phyloP scores from a whole-genome alignment of 108 stramenopile species.

The Halocafeteria seosinensis region DNA sequence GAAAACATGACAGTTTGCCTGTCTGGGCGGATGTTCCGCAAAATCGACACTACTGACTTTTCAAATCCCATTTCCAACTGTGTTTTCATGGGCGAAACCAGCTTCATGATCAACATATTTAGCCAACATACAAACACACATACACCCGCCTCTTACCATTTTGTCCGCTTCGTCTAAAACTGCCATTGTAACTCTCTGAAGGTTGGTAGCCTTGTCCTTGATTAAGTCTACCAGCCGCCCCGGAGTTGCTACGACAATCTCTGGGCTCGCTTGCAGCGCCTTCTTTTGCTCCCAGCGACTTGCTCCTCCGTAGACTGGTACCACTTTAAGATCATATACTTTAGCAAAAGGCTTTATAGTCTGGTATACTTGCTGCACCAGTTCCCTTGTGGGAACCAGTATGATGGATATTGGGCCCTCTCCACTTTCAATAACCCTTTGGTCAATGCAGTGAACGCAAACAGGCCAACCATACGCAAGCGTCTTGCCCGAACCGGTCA shows the following conservation, averaged over 20 bases:
- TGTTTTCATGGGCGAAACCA: not conserved
- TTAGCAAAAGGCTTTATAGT: constrained; percentile 68
- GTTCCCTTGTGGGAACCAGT: constrained; percentile 76
- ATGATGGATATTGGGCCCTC: constrained; percentile 64
- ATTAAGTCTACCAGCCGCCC: constrained; percentile 85
- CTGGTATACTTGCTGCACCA: constrained; percentile 71
- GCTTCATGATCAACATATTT: not conserved
- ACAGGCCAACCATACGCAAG: constrained; percentile 38
- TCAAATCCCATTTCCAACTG: constrained; percentile 78
- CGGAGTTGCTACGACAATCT: constrained; percentile 82
- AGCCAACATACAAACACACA: constrained; percentile 6
- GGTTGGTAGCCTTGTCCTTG: constrained; percentile 59
- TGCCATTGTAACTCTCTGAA: constrained; percentile 63
- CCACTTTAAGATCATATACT: constrained; percentile 55
- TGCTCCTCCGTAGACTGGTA: constrained; percentile 70
- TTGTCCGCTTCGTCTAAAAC: constrained; percentile 79
- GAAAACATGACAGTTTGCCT: constrained; percentile 86
- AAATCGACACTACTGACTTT: constrained; percentile 73
- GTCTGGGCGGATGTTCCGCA: constrained; percentile 59
- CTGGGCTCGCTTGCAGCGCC: constrained; percentile 70
- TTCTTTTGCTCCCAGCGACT: constrained; percentile 71
- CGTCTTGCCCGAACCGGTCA: constrained; percentile 43
- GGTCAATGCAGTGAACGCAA: constrained; percentile 39
- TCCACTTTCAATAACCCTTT: constrained; percentile 36
- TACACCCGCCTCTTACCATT: constrained; percentile 46